Percentiles rank a stretch among this genome's conserved stretches.
phyloP scores from a whole-genome alignment of 2,329 filamentous ascomycete species.

The Colletotrichum cuscutae region DNA sequence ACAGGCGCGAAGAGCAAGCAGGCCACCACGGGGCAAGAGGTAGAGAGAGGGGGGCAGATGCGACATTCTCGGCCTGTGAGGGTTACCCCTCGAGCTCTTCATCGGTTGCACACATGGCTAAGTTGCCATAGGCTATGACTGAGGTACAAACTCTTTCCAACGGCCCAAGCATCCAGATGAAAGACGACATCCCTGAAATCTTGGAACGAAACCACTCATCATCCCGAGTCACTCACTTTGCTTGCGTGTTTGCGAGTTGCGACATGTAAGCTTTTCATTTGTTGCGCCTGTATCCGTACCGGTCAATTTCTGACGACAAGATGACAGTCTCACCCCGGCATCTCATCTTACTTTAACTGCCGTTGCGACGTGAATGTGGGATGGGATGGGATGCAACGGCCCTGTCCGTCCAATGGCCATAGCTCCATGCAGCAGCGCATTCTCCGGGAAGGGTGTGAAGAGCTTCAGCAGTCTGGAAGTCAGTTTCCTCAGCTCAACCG shows the following conservation, averaged over 20 bases:
- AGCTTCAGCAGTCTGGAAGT: slow-evolving; percentile 1
- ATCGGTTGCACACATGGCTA: neutral
- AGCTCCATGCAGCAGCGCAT: slow-evolving; percentile 26
- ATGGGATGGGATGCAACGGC: neutral
- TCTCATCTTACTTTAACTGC: slow-evolving; percentile 9
- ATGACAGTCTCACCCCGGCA: neutral
- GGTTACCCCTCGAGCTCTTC: neutral
- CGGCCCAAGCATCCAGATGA: neutral
- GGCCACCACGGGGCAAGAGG: neutral
- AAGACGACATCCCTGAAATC: neutral
- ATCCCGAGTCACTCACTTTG: neutral
- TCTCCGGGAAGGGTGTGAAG: neutral
- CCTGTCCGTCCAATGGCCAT: slow-evolving; percentile 17
- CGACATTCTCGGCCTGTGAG: neutral
- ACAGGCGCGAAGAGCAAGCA: neutral
- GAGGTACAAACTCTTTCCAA: neutral
- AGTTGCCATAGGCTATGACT: neutral
- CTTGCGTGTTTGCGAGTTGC: neutral
- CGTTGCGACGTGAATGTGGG: neutral
- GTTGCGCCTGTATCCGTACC: neutral
- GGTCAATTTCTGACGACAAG: slow-evolving; percentile 1
- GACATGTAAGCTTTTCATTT: neutral
- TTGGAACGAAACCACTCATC: neutral
- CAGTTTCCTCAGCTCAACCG: slow-evolving; percentile 3
- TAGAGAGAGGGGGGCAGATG: neutral